Percentiles rank a stretch among this genome's conserved stretches.
These are phyloP conservation scores for Fistulina hepatica DNA, from an alignment of 1,284 basidiomycete species.

Conservation along the genomic window DNA sequence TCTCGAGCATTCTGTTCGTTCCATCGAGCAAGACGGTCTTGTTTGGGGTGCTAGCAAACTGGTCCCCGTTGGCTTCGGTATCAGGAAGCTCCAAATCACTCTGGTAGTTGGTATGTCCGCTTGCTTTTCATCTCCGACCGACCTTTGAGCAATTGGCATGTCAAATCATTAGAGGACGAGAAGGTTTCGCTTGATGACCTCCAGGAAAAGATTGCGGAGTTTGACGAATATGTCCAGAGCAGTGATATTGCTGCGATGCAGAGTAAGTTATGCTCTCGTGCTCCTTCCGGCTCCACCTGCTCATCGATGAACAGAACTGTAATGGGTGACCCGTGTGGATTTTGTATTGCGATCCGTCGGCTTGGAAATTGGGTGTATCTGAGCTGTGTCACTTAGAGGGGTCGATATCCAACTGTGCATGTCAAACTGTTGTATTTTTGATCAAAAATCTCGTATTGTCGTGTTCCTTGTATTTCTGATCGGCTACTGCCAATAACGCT, in stretches of 20 bases:
- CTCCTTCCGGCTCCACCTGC: slow-evolving; percentile 2
- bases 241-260: slow-evolving; percentile 87
- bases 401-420: no score
- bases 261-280: slow-evolving; percentile 39
- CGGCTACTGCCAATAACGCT: no score
- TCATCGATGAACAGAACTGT: slow-evolving; percentile 29
- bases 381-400: no score
- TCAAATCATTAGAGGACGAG: slow-evolving; percentile 66
- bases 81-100: slow-evolving; percentile 70
- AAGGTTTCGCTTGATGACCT: slow-evolving; percentile 92
- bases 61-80: slow-evolving; percentile 89
- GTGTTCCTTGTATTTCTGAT: no score
- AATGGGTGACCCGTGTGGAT: no score
- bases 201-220: slow-evolving; percentile 79
- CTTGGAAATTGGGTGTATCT: no score
- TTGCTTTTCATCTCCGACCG: slow-evolving; percentile 2
- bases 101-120: slow-evolving; percentile 76
- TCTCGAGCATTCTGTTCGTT: slow-evolving; percentile 78
- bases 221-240: slow-evolving; percentile 96
- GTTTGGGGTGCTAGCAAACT: slow-evolving; percentile 91
- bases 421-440: no score
- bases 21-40: slow-evolving; percentile 85
- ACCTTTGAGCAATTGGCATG: slow-evolving; percentile 3
- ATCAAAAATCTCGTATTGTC: no score
- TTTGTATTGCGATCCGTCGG: no score